Base-by-base conservation (phyloP, 2,329 filamentous ascomycete species). In the Periconia sp. region DNA sequence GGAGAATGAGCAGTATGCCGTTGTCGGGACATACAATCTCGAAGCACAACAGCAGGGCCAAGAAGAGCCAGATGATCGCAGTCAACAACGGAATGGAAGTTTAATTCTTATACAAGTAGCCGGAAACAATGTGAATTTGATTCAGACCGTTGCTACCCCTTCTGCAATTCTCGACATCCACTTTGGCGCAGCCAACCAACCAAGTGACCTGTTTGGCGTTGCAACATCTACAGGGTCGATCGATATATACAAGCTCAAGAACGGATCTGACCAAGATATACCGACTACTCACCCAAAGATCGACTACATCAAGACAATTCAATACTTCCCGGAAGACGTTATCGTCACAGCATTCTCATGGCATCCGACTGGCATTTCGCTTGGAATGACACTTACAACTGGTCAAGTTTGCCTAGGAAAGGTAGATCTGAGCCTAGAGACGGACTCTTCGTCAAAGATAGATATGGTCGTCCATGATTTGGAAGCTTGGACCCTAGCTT, bases 21-120 rank as follows among this genome's bases (percentile, higher is more conserved):
- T 95, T 0, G 80, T 96, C 34, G 92, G 92, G 26, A 96, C 92
- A 1, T 96, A 96, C 69, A 82, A 87, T 50, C 78, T 96, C 19
- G 76, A 90, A 50, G 10, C n/a, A n/a, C n/a, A n/a, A 37, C 52
- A 56, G 48, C 46, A 15, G 46, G 54, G 13, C 45, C 48, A 29
- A 73, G 75, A 50, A 56, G n/a, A n/a, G n/a, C n/a, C n/a, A n/a
- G n/a, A n/a, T n/a, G n/a, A n/a, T n/a, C n/a, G n/a, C n/a, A n/a
- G 75, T 1, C 87, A 91, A 62, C 80, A 72, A 36, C 84, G 89
- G 28, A 87, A 85, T 48, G 89, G 90, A 2, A 91, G 86, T 64
- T 70, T 95, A 22, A 68, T 90, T 13, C 73, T 92, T 3, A 88
- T 87, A 59, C 75, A 70, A 23, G 57, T 89, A 3, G 61, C 75